Evolutionary conservation across 148 eudicot genomes (phyloP).

Genomic region (Rhododendron mucronatum): DNA sequence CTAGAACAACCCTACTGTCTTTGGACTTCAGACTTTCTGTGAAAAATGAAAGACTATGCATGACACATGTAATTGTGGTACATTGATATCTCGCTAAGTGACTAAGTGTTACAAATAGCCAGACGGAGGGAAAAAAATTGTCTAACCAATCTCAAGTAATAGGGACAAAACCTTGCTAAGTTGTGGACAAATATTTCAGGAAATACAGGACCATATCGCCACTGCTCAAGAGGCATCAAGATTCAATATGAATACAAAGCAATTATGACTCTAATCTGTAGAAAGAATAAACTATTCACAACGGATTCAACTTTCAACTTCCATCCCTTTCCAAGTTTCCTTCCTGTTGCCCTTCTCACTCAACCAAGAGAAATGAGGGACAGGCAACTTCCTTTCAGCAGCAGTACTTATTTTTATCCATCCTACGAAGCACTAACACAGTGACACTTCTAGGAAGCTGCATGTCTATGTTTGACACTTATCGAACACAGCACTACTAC

Average conservation of each 20-base stretch:
- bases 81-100: too few species aligned
- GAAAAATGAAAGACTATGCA: too few species aligned
- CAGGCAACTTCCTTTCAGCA: neutral
- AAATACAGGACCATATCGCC: too few species aligned
- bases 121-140: too few species aligned
- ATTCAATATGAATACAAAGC: neutral
- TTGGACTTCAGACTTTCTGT: too few species aligned
- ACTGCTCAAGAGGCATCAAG: neutral
- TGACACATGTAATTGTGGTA: too few species aligned
- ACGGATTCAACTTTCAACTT: neutral
- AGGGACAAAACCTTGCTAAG: too few species aligned
- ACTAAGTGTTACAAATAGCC: too few species aligned
- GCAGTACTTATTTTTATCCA: neutral
- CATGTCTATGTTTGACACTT: neutral
- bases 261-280: neutral
- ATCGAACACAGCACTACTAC: neutral
- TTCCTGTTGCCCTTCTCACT: neutral
- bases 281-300: neutral
- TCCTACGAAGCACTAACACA: neutral
- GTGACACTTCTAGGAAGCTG: neutral
- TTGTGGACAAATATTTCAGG: too few species aligned
- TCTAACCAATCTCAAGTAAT: too few species aligned
- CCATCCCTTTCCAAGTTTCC: neutral
- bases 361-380: neutral
- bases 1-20: too few species aligned